Conservation (phyloP, 495 filamentous ascomycete genomes). For the Penicillium malachiteum region DNA sequence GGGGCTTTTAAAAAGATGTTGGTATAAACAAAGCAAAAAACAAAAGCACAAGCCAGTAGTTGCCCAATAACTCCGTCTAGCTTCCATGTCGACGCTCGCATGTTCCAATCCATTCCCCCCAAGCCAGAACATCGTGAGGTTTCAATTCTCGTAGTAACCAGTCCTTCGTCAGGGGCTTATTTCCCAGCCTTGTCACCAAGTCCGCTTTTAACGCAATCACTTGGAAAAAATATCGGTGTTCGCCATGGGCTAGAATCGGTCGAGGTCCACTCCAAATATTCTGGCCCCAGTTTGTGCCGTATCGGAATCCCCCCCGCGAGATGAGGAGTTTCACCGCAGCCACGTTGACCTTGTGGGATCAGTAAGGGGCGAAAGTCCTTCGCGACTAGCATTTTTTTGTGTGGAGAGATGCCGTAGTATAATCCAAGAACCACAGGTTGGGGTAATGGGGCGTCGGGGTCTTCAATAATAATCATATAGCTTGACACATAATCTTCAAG, state of each 20-base stretch:
- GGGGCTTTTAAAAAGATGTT: too few relatives aligned
- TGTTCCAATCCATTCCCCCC: background rate
- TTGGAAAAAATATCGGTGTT: background rate
- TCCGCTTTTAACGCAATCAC: background rate
- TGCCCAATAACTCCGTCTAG: background rate
- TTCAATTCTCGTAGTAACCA: background rate
- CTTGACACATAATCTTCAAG: background rate
- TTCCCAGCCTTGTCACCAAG: background rate
- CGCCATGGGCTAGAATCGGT: background rate
- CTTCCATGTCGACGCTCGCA: background rate
- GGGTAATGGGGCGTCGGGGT: background rate
- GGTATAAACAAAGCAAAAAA: background rate
- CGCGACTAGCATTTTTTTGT: background rate
- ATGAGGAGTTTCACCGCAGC: background rate
- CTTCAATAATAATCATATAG: background rate
- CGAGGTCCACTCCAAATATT: background rate
- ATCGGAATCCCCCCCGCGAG: background rate
- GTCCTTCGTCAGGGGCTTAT: background rate
- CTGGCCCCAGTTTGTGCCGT: background rate
- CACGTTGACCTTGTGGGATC: background rate
- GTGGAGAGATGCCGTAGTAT: background rate
- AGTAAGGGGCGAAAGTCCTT: background rate
- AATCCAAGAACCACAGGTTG: background rate
- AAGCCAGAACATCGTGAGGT: background rate
- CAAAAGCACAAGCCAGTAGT: background rate